Evolutionary conservation across 2,329 filamentous ascomycete species (phyloP).

Genomic region (Phyllachora maydis): DNA sequence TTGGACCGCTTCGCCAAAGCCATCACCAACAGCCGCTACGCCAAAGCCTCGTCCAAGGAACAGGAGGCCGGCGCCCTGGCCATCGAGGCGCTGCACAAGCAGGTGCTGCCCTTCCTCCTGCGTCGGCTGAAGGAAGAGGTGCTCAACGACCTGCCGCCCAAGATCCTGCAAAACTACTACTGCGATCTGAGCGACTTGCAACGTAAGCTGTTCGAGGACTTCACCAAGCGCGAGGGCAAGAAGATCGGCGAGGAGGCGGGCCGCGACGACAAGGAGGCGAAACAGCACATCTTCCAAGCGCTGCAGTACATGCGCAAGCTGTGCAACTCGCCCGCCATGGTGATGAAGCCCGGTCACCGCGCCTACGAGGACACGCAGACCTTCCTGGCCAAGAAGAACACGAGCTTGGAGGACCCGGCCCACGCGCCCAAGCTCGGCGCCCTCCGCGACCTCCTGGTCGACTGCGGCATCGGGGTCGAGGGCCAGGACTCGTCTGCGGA

Average conservation of each 20-base stretch:
- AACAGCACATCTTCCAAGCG: constrained; percentile 97
- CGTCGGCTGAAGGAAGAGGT: constrained; percentile 96
- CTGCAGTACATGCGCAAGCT: constrained; percentile 98
- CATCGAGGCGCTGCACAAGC: constrained; percentile 96
- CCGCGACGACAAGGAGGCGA: constrained; percentile 74
- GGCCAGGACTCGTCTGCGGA: constrained; percentile 36
- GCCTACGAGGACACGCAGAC: constrained; percentile 77
- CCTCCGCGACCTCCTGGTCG: constrained; percentile 81
- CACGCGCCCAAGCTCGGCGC: constrained; percentile 90
- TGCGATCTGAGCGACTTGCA: constrained; percentile 93
- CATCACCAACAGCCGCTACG: constrained; percentile 83
- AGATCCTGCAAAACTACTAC: constrained; percentile 99
- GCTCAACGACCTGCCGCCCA: constrained; percentile 83
- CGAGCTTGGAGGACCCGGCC: constrained; percentile 60
- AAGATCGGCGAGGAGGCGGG: constrained; percentile 69
- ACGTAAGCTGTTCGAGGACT: constrained; percentile 89
- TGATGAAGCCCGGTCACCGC: constrained; percentile 85
- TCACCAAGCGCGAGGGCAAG: constrained; percentile 82
- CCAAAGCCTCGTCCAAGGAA: constrained; percentile 94
- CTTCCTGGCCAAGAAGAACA: constrained; percentile 58
- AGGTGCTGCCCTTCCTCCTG: constrained; percentile 88
- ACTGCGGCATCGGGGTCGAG: constrained; percentile 84
- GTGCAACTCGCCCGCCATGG: constrained; percentile 90
- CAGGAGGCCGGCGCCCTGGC: constrained; percentile 92
- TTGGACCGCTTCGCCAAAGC: constrained; percentile 87